A percentile compares a stretch with the other conserved stretches of the same genome.
Conservation (phyloP, 2,329 filamentous ascomycete species). For the Dendrostoma leiphaemia region DNA sequence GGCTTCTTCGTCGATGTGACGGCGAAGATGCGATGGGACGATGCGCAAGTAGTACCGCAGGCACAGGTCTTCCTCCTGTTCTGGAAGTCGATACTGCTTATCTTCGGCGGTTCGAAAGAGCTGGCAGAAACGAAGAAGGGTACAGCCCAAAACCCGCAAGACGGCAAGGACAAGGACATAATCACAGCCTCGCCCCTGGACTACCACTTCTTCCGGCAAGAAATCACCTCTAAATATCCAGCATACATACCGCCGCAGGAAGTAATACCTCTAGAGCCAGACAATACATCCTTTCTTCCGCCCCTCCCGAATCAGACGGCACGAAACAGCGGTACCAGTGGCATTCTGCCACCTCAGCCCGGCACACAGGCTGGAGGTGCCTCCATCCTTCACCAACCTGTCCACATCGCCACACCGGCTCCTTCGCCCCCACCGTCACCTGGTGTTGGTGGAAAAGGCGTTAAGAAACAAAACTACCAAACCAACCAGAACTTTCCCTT, state of each 20-base stretch:
- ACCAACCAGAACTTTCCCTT: constrained; percentile 99
- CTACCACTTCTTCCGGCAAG: constrained; percentile 93
- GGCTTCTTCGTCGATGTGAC: constrained; percentile 69
- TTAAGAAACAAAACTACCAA: constrained; percentile 99
- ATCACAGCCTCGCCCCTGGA: constrained; percentile 94
- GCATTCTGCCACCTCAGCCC: constrained; percentile 57
- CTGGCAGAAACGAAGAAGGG: constrained; percentile 72
- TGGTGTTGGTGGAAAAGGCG: constrained; percentile 80
- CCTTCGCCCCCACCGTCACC: constrained; percentile 95
- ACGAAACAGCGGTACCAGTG: constrained; percentile 57
- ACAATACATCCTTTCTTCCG: constrained; percentile 87
- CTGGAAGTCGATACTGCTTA: constrained; percentile 87
- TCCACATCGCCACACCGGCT: constrained; percentile 97
- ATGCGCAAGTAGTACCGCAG: constrained; percentile 58
- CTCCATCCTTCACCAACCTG: constrained; percentile 91
- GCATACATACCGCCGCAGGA: constrained; percentile 89
- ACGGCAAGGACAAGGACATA: constrained; percentile 67
- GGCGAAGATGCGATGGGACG: constrained; percentile 72
- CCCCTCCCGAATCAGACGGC: constrained; percentile 74
- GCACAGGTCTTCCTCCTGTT: constrained; percentile 74
- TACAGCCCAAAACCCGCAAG: constrained; percentile 59
- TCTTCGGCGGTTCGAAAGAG: constrained; percentile 77
- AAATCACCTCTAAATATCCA: constrained; percentile 96
- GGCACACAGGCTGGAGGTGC: constrained; percentile 56
- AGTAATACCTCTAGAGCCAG: constrained; percentile 79